Percentiles rank a stretch among this genome's conserved stretches.
Evolutionary conservation across 352 stramenopile genomes (phyloP).

Genomic region (Phytophthora europaea): DNA sequence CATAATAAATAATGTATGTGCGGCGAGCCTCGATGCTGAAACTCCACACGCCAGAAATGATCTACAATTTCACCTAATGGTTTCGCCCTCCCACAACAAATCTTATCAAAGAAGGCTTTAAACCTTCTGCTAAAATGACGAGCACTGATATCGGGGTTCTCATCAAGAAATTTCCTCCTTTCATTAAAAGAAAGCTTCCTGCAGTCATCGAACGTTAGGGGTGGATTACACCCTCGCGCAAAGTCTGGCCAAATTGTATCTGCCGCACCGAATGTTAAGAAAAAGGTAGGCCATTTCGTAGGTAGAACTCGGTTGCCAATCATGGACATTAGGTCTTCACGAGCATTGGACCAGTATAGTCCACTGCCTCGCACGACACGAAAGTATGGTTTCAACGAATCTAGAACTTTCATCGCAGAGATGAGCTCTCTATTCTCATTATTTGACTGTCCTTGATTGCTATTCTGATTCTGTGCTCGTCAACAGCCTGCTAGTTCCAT

Average conservation of each 20-base stretch:
- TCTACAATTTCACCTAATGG: conserved; percentile 34
- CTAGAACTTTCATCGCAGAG: conserved; percentile 8
- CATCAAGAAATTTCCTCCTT: conserved; percentile 4
- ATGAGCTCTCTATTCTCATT: conserved; percentile 8
- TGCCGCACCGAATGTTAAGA: conserved; percentile 35
- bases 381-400: conserved; percentile 35
- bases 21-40: conserved; percentile 22
- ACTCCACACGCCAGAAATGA: conserved; percentile 21
- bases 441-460: not conserved
- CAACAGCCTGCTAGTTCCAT: too few relatives aligned
- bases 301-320: not conserved
- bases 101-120: conserved; percentile 24
- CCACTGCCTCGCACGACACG: conserved; percentile 18
- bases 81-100: conserved; percentile 1
- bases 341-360: conserved; percentile 31
- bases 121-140: conserved; percentile 35
- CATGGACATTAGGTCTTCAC: conserved; percentile 30
- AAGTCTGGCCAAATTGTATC: conserved; percentile 41
- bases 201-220: conserved; percentile 8
- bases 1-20: conserved; percentile 35
- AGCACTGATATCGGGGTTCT: conserved; percentile 33
- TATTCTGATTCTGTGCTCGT: not conserved
- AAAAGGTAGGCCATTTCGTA: conserved; percentile 27
- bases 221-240: conserved; percentile 21
- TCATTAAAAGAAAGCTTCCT: conserved; percentile 1